phyloP scores from a whole-genome alignment of 2,329 filamentous ascomycete genomes.

The Plectosphaerella cucumerina region DNA sequence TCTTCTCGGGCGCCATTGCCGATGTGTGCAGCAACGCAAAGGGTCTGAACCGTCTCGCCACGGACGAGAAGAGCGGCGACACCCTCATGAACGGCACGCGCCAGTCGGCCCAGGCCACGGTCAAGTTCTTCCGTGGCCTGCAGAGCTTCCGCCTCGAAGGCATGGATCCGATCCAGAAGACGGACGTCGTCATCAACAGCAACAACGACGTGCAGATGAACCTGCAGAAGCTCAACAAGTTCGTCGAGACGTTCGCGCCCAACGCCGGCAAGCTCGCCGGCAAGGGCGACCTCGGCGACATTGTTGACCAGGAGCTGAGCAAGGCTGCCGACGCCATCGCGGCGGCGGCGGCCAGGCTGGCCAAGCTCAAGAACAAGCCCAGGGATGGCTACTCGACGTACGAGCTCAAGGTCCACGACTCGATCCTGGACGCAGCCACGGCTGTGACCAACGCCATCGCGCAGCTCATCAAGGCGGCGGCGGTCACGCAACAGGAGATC shows the following conservation, averaged over 20 bases:
- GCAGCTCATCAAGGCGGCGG: conserved; percentile 90
- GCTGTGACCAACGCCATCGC: conserved; percentile 93
- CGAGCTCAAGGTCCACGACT: conserved; percentile 92
- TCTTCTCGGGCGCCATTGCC: conserved; percentile 84
- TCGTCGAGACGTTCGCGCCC: conserved; percentile 87
- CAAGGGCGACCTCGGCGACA: conserved; percentile 83
- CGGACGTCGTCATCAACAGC: conserved; percentile 94
- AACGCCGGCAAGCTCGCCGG: conserved; percentile 77
- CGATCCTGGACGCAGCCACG: conserved; percentile 86
- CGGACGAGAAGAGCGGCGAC: conserved; percentile 92
- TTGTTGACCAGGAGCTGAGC: conserved; percentile 86
- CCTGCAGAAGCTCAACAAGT: conserved; percentile 87
- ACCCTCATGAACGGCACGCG: conserved; percentile 78
- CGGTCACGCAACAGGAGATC: conserved; percentile 91
- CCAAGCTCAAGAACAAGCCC: conserved; percentile 94
- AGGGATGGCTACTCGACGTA: conserved; percentile 93
- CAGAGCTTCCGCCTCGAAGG: conserved; percentile 92
- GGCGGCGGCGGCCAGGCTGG: conserved; percentile 81
- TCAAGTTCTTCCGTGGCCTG: conserved; percentile 91
- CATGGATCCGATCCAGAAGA: conserved; percentile 87
- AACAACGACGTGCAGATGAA: conserved; percentile 96
- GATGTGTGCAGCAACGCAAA: conserved; percentile 97
- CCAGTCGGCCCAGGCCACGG: conserved; percentile 78
- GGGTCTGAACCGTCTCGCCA: conserved; percentile 86
- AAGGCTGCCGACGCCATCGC: conserved; percentile 96